Evolutionary conservation across 2,329 filamentous ascomycete genomes (phyloP), one percentile per base, ranked within the genome.

Genomic region (Thielaviopsis ethacetica): DNA sequence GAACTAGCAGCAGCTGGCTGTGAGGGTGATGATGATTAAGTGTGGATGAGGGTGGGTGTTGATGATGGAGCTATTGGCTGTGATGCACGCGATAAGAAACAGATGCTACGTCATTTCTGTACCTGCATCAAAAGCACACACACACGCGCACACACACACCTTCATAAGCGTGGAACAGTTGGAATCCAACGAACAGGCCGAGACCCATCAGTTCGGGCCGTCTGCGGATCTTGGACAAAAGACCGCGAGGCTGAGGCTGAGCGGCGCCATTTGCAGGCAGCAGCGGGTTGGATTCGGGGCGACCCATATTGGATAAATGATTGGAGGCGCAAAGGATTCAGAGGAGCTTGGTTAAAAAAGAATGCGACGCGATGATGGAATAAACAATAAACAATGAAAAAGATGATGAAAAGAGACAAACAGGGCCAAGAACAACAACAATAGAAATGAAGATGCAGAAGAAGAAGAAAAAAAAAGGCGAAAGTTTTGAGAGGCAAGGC

Each of bases 301-400:
- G 56, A 44, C 56, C 56, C 56, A 58, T 58, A 34, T 44, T 53
- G n/a, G 24, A 53, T 27, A 2, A 53, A 21, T 53, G 30, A 21
- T 27, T n/a, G 7, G 15, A 26, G 54, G 47, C 0, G 76, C 89
- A 34, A 56, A 56, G 38, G 54, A 56, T 50, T 19, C 5, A 17
- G 5, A 27, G 41, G 24, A 3, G 24, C 24, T 26, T 26, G 6
- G 6, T 26, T 26, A 26, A 26, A 26, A 17, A 88, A 41, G 4
- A 17, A n/a, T 44, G 38, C 38, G 38, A 44, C 13, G 13, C 10
- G 15, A 44, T 4, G 17, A 17, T 15, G 17, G n/a, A n/a, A 44
- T 44, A 44, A 44, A 44, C 13, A 44, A 15, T 17, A 44, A 12
- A 82, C 78, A 81, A 77, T 4, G 26, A 34, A 34, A 34, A 5